These are phyloP conservation scores for Corchorus olitorius DNA, from an alignment of 345 rosid species.

Conservation along the genomic window DNA sequence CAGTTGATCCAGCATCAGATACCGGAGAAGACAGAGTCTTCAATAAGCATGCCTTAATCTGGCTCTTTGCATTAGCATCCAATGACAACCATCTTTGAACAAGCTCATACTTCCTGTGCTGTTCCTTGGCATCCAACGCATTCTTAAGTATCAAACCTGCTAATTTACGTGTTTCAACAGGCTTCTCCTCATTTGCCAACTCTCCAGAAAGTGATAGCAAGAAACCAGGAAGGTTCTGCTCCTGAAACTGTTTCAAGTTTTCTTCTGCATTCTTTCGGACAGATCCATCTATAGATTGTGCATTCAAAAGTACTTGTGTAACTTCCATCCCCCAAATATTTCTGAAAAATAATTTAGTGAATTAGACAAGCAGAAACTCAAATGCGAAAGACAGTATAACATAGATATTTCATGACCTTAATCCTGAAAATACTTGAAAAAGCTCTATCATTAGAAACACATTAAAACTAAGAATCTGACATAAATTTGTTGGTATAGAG, in stretches of 20 bases:
- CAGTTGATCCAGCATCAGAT: conserved; percentile 67
- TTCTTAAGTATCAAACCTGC: conserved; percentile 72
- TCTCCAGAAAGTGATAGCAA: conserved; percentile 67
- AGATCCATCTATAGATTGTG: conserved; percentile 69
- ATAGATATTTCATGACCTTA: not conserved
- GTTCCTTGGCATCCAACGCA: conserved; percentile 79
- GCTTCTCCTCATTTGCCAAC: conserved; percentile 54
- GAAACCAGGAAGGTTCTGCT: conserved; percentile 66
- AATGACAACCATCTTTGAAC: conserved; percentile 73
- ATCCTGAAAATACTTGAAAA: too few relatives aligned
- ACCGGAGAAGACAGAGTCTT: conserved; percentile 63
- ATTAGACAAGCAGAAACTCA: not conserved
- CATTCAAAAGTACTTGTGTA: conserved; percentile 72
- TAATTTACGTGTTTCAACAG: conserved; percentile 71
- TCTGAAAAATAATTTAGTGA: conserved; percentile 19
- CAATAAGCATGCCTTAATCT: conserved; percentile 56
- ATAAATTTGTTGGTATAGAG: too few relatives aligned
- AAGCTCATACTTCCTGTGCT: conserved; percentile 43
- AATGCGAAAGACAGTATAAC: not conserved
- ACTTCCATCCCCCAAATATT: conserved; percentile 46
- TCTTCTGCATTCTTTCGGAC: conserved; percentile 78
- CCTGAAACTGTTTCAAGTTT: conserved; percentile 64
- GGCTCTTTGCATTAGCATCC: conserved; percentile 55
- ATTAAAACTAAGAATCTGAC: not conserved
- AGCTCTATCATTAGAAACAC: not conserved